Evolutionary conservation across 1,139 yeast genomes (phyloP).

Genomic region (Saccharomyces hybrid): DNA sequence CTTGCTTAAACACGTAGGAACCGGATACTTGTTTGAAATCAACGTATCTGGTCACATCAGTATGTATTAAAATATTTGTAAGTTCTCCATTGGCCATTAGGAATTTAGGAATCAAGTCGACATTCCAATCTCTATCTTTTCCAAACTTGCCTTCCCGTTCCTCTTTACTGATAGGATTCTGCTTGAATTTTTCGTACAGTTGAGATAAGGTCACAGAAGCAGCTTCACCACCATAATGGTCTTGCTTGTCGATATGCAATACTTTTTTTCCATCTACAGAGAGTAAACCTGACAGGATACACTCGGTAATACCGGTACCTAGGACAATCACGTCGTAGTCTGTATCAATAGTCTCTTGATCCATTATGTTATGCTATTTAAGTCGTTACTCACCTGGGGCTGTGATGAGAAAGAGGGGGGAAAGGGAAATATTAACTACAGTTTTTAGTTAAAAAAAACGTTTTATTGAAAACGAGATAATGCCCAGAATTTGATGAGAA

Average conservation of each 20-base stretch:
- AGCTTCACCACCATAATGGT: conserved; percentile 81
- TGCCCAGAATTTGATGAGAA: not conserved
- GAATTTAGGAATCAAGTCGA: conserved; percentile 93
- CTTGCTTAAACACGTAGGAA: conserved; percentile 81
- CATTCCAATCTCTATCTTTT: conserved; percentile 95
- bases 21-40: conserved; percentile 96
- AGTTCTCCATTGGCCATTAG: conserved; percentile 97
- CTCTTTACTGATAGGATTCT: conserved; percentile 61
- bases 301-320: conserved; percentile 89
- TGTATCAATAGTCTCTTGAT: conserved; percentile 63
- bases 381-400: not conserved
- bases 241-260: conserved; percentile 91
- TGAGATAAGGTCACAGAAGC: conserved; percentile 47
- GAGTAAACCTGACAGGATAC: conserved; percentile 85
- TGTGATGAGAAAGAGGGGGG: not conserved
- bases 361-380: conserved; percentile 9
- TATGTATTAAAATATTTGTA: conserved; percentile 88
- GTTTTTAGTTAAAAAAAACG: not conserved
- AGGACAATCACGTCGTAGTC: conserved; percentile 86
- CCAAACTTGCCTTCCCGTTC: conserved; percentile 46
- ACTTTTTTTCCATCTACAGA: conserved; percentile 97
- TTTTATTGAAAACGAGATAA: not conserved
- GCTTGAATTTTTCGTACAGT: conserved; percentile 64
- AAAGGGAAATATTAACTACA: not conserved
- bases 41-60: conserved; percentile 90